Evolutionary conservation across 495 filamentous ascomycete genomes (phyloP).

Genomic region (Venustampulla echinocandica): DNA sequence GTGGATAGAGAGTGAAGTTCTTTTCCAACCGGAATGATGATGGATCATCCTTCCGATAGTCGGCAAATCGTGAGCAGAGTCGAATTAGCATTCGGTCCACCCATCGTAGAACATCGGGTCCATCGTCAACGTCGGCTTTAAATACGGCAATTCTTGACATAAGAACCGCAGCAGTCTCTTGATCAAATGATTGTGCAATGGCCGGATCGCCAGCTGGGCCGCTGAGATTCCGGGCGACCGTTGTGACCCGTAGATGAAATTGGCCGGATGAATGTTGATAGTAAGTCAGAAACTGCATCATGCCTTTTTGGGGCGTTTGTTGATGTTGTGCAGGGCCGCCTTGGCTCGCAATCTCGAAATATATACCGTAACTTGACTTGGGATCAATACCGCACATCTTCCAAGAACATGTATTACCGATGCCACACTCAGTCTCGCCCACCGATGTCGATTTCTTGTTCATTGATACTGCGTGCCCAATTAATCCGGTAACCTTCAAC

Average conservation of each 20-base stretch:
- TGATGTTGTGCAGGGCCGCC: conserved; percentile 79
- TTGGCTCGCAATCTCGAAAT: conserved; percentile 96
- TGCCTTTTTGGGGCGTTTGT: conserved; percentile 79
- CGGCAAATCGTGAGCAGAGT: conserved; percentile 91
- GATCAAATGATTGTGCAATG: conserved; percentile 95
- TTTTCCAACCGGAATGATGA: conserved; percentile 97
- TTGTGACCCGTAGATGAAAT: conserved; percentile 93
- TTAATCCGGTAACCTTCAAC: conserved; percentile 95
- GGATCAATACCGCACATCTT: conserved; percentile 99
- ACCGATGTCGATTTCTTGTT: conserved; percentile 98
- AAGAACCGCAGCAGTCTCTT: conserved; percentile 93
- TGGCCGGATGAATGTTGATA: conserved; percentile 96
- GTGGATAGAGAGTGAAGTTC: conserved; percentile 98
- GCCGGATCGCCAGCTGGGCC: conserved; percentile 96
- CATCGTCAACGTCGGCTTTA: conserved; percentile 98
- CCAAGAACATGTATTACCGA: conserved; percentile 98
- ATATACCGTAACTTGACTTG: conserved; percentile 85
- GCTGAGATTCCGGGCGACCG: conserved; percentile 82
- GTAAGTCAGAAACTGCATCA: conserved; percentile 99
- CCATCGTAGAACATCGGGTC: conserved; percentile 97
- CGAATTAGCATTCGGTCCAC: conserved; percentile 98
- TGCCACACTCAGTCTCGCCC: conserved; percentile 96
- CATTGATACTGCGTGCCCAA: conserved; percentile 90
- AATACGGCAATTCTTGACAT: conserved; percentile 99
- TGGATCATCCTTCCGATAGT: conserved; percentile 97